A percentile compares a stretch with the other conserved stretches of the same genome.
These are phyloP conservation scores for Cymodocea nodosa DNA, from an alignment of 116 monocot species.

Conservation along the genomic window DNA sequence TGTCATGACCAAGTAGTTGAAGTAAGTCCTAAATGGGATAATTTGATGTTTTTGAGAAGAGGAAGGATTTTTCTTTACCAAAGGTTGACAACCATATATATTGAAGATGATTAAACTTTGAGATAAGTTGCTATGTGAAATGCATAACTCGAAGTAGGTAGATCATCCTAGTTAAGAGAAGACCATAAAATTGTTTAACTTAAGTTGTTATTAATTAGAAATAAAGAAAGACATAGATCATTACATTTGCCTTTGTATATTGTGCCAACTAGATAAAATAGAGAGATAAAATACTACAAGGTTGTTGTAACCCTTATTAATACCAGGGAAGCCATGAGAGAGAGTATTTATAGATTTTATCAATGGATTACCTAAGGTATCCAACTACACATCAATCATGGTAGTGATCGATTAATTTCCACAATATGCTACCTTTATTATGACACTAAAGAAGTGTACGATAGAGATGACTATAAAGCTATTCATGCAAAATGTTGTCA, in stretches of 20 bases:
- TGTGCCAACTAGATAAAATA: conserved; percentile 2
- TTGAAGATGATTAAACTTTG: neutral
- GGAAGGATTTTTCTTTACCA: neutral
- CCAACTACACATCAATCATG: neutral
- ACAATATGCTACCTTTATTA: neutral
- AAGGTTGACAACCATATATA: neutral
- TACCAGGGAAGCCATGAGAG: neutral
- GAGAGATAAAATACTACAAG: neutral
- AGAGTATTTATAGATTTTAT: conserved; percentile 3
- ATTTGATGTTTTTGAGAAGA: no score
- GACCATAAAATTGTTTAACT: neutral
- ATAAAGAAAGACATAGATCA: neutral
- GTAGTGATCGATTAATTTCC: neutral
- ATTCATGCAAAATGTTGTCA: neutral
- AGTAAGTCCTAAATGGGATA: no score
- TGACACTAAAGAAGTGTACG: neutral
- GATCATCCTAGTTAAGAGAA: neutral
- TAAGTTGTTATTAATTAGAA: neutral
- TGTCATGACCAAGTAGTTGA: no score
- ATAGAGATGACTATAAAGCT: neutral
- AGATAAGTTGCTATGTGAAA: neutral
- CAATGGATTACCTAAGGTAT: neutral
- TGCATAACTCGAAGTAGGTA: neutral
- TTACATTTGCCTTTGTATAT: neutral
- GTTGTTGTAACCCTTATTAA: neutral